Evolutionary conservation across 2,329 filamentous ascomycete species (phyloP).

Genomic region (Westerdykella sp.): DNA sequence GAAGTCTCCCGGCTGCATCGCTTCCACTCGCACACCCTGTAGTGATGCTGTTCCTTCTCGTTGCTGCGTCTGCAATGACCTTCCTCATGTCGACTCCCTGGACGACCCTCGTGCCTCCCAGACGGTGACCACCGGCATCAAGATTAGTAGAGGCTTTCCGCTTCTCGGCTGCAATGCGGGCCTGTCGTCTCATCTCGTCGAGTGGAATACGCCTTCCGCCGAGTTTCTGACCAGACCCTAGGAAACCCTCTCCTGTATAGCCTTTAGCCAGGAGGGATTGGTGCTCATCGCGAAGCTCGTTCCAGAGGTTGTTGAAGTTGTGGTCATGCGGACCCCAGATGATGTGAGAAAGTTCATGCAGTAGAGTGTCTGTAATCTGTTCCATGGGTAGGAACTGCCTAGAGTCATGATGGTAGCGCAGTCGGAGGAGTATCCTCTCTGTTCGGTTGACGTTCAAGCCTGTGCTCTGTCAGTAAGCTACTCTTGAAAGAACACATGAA

Average conservation of each 20-base stretch:
- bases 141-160: slow-evolving; percentile 52
- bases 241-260: slow-evolving; percentile 84
- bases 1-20: slow-evolving; percentile 59
- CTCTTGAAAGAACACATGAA: not conserved
- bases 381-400: slow-evolving; percentile 75
- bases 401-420: slow-evolving; percentile 69
- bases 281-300: slow-evolving; percentile 81
- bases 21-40: slow-evolving; percentile 71
- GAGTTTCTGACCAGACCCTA: slow-evolving; percentile 66
- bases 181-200: slow-evolving; percentile 68
- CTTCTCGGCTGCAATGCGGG: slow-evolving; percentile 68
- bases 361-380: slow-evolving; percentile 78
- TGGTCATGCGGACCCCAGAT: slow-evolving; percentile 75
- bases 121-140: slow-evolving; percentile 65
- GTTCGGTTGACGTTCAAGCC: slow-evolving; percentile 73
- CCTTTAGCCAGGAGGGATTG: slow-evolving; percentile 70
- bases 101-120: slow-evolving; percentile 59
- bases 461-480: slow-evolving; percentile 15
- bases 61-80: slow-evolving; percentile 65
- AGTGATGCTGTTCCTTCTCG: slow-evolving; percentile 58
- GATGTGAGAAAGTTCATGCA: slow-evolving; percentile 90
- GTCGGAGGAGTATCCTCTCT: slow-evolving; percentile 71
- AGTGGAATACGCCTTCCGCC: slow-evolving; percentile 54
- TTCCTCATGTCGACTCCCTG: slow-evolving; percentile 63
- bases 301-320: slow-evolving; percentile 80